Base-by-base conservation (phyloP, 768 basidiomycete genomes). In the Termitomyces sp. region DNA sequence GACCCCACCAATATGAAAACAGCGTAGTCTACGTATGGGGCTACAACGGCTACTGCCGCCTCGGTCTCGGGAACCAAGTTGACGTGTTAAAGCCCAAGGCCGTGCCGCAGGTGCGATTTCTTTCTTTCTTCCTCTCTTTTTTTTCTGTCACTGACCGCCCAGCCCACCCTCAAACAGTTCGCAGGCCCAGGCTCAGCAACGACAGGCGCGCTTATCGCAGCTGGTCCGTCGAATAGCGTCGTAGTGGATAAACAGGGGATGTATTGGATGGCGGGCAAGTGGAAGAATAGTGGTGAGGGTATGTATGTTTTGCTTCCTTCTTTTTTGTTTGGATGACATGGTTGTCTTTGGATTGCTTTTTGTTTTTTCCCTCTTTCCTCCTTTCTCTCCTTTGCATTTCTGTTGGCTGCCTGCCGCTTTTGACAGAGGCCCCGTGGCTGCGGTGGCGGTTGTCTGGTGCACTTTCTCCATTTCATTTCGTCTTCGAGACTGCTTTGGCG, bases 211-310 rank as follows among this genome's bases (percentile, higher is more conserved):
- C 71, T 74, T 27, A 81, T 98, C 27, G 71, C 80, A 10, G 90
- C 91, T 22, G 96, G 96, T 15, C 91, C 92, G 0, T 78, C 92
- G 6, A 91, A 83, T 69, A 87, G 86, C n/a, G 82, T 89, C 7
- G 88, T 93, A 25, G 76, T 94, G 36, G 94, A 96, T 66, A 84
- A 80, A 45, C 88, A 91, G 63, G 78, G 81, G n/a, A 90, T 93
- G 84, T 91, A 84, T 63, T 94, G 80, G 79, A 89, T 88, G 84
- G 88, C 88, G 40, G 90, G 87, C 35, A 94, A 88, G 84, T 98
- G 91, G 91, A 98, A 98, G 70, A 91, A 86, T 59, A 94, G 92
- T 6, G 95, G 95, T 11, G 95, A 97, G 70, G 95, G 94, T 83
- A 62, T 50, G 71, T 61, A 20, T 31, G 7, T 15, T 31, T 33